Base-by-base conservation (phyloP, 805 yeast species). In the Priceomyces haplophilus region DNA sequence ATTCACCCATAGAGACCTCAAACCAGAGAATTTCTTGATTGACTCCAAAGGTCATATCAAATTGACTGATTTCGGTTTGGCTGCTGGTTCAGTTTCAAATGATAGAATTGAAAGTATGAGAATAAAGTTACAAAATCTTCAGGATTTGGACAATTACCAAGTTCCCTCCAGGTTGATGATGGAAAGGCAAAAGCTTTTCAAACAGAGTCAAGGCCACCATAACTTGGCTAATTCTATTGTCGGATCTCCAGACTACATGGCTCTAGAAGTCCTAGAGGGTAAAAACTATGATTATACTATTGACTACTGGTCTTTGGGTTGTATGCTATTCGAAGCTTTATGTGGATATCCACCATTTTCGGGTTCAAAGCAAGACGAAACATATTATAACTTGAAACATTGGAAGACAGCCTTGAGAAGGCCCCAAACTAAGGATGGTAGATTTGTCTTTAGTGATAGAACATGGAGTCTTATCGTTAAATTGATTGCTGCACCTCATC, bases 181-280 rank as follows among this genome's bases (percentile, higher is more conserved):
- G 41, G 97, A 95, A 65, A 82, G 99, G 66, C 96, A 91, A 65
- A 76, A 79, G 55, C 72, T 89, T 59, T 93, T 90, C 65, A 81
- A 87, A 48, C 81, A 84, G n/a, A 79, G 95, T 51, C 84, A 80
- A 46, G 77, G 77, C 27, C 96, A 89, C 54, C 76, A 87, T 45
- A 88, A 86, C 54, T 84, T 85, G 56, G 98, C 99, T 13, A 87
- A 88, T 55, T 88, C 97, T 1, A 88, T 91, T 53, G 99, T 93
- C 12, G 99, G 99, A 1, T 86, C 96, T 4, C 99, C 99, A 1
- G 99, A 93, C 64, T 93, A 93, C 61, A 93, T 93, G 99, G 99
- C 99, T 1, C 73, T 93, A 39, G 99, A 93, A 64, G 98, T 93
- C 10, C 77, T 93, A 41, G 95, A 88, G 64, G 99, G 99, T 6